phyloP scores from a whole-genome alignment of 805 yeast genomes.

The Metschnikowia matae region DNA sequence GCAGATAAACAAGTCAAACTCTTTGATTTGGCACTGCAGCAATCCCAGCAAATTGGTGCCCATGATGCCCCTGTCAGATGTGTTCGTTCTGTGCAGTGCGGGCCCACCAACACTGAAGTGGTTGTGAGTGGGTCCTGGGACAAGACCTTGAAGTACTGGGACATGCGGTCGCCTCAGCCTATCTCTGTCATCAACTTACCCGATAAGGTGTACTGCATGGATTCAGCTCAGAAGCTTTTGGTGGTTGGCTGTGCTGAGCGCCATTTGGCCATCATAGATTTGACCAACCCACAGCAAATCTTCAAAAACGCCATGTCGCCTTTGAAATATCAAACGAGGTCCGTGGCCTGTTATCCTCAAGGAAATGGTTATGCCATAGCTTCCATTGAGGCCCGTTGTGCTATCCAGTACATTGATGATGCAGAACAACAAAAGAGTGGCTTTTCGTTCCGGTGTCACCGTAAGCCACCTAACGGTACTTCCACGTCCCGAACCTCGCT shows the following conservation, averaged over 20 bases:
- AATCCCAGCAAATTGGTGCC: slow-evolving; percentile 75
- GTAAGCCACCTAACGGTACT: slow-evolving; percentile 52
- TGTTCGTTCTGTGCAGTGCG: slow-evolving; percentile 77
- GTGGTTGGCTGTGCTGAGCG: slow-evolving; percentile 95
- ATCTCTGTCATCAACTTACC: slow-evolving; percentile 79
- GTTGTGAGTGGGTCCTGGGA: slow-evolving; percentile 97
- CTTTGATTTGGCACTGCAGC: slow-evolving; percentile 80
- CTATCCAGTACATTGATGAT: slow-evolving; percentile 87
- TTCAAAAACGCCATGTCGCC: slow-evolving; percentile 74
- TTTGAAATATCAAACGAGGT: slow-evolving; percentile 83
- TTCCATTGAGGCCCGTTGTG: slow-evolving; percentile 93
- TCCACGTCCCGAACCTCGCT: slow-evolving; percentile 26
- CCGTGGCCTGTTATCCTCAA: slow-evolving; percentile 78
- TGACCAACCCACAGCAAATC: slow-evolving; percentile 77
- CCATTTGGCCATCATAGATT: slow-evolving; percentile 70
- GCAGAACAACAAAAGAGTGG: slow-evolving; percentile 66
- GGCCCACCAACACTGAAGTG: slow-evolving; percentile 76
- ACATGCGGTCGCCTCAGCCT: slow-evolving; percentile 78
- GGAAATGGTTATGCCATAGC: slow-evolving; percentile 94
- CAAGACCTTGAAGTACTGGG: slow-evolving; percentile 93
- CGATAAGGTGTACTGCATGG: slow-evolving; percentile 90
- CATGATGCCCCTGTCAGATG: slow-evolving; percentile 78
- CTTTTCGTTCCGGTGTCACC: slow-evolving; percentile 92
- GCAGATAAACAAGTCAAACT: slow-evolving; percentile 83
- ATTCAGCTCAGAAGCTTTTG: slow-evolving; percentile 69